Evolutionary conservation across 1,139 yeast species (phyloP).

Genomic region (Scheffersomyces titani): DNA sequence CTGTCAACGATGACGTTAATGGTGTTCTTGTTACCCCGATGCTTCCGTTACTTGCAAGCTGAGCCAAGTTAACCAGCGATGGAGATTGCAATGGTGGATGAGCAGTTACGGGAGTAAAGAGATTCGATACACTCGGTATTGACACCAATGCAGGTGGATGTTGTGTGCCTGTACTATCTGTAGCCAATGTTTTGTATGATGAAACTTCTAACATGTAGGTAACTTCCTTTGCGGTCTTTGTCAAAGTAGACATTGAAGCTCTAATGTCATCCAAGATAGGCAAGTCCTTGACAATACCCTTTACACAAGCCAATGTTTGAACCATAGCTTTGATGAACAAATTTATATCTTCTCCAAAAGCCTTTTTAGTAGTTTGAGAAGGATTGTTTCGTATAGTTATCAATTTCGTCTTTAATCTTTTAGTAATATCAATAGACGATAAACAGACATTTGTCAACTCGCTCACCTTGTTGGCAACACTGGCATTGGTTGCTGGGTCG

Average conservation of each 20-base stretch:
- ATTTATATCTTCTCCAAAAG: slow-evolving; percentile 87
- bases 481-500: slow-evolving; percentile 29
- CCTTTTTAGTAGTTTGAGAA: slow-evolving; percentile 57
- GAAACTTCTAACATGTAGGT: slow-evolving; percentile 72
- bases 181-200: slow-evolving; percentile 39
- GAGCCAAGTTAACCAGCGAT: slow-evolving; percentile 14
- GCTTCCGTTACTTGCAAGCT: neutral
- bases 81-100: slow-evolving; percentile 27
- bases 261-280: slow-evolving; percentile 81
- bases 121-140: slow-evolving; percentile 35
- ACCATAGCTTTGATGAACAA: slow-evolving; percentile 80
- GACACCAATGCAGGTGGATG: slow-evolving; percentile 29
- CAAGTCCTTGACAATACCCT: slow-evolving; percentile 76
- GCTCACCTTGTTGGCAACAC: slow-evolving; percentile 64
- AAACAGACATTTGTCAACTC: slow-evolving; percentile 81
- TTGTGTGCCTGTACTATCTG: slow-evolving; percentile 9
- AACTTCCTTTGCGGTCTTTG: slow-evolving; percentile 88
- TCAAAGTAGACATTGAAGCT: slow-evolving; percentile 75
- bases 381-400: slow-evolving; percentile 52
- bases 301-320: slow-evolving; percentile 79
- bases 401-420: slow-evolving; percentile 60
- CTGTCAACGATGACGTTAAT: slow-evolving; percentile 31
- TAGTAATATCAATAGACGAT: slow-evolving; percentile 77
- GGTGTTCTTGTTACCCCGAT: slow-evolving; percentile 25
- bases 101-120: slow-evolving; percentile 35